These are phyloP conservation scores for Apostasia shenzhenica DNA, from an alignment of 106 monocot species.

Conservation along the genomic window DNA sequence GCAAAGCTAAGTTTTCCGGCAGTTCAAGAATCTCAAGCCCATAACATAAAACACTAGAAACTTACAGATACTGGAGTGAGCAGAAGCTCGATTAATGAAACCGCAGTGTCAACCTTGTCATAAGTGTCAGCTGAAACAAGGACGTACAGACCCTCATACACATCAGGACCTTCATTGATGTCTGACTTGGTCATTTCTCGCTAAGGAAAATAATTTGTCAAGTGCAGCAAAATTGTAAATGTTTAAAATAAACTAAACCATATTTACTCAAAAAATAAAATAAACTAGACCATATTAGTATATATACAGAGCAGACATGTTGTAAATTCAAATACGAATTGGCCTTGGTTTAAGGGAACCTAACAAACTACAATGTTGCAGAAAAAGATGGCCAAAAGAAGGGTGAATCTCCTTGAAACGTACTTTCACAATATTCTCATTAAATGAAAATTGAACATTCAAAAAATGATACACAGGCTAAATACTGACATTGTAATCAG, in stretches of 20 bases:
- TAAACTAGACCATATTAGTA: not conserved
- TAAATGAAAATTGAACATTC: too few species aligned
- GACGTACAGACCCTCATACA: constrained; percentile 70
- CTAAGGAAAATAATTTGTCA: constrained; percentile 22
- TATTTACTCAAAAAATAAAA: not conserved
- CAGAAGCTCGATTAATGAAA: constrained; percentile 73
- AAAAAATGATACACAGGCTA: too few species aligned
- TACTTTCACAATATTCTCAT: too few species aligned
- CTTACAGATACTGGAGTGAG: constrained; percentile 70
- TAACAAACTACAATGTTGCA: too few species aligned
- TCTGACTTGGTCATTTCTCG: constrained; percentile 70
- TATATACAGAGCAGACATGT: not conserved
- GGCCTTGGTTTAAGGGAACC: too few species aligned
- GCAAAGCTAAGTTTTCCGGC: constrained; percentile 7
- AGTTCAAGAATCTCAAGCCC: not conserved
- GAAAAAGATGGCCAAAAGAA: too few species aligned
- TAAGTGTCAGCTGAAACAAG: constrained; percentile 72
- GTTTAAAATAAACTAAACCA: not conserved
- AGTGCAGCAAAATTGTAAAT: not conserved
- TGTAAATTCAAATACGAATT: not conserved
- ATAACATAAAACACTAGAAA: not conserved
- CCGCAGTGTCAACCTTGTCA: constrained; percentile 93
- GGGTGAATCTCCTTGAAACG: too few species aligned
- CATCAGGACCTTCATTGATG: constrained; percentile 30
- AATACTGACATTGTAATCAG: too few species aligned